These are phyloP conservation scores for Apiospora koreana DNA, from an alignment of 2,329 filamentous ascomycete genomes.

Conservation along the genomic window DNA sequence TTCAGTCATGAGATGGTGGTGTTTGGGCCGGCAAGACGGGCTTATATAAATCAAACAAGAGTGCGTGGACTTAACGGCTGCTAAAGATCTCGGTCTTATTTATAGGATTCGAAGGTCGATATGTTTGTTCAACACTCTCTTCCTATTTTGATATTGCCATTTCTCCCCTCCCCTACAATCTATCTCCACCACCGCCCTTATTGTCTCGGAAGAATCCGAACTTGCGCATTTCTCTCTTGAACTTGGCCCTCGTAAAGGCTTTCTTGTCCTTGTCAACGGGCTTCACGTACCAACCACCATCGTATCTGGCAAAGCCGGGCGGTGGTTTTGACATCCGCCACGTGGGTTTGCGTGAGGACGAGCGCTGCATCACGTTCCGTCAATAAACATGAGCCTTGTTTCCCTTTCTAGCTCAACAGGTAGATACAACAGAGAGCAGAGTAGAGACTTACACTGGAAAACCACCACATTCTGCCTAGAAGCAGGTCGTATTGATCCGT, in stretches of 20 bases:
- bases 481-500: background rate
- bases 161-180: no score
- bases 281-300: conserved; percentile 4
- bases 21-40: background rate
- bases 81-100: background rate
- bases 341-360: background rate
- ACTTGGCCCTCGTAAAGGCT: background rate
- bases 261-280: background rate
- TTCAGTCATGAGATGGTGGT: background rate
- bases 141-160: no score
- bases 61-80: background rate
- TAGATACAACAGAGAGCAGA: background rate
- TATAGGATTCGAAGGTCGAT: background rate
- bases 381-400: background rate
- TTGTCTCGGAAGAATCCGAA: background rate
- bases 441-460: background rate
- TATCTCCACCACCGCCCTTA: background rate
- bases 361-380: background rate
- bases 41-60: background rate
- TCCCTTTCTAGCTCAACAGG: background rate
- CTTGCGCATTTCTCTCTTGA: background rate
- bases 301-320: background rate
- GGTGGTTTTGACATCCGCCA: background rate
- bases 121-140: background rate
- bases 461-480: background rate